Evolutionary conservation across 2,329 filamentous ascomycete genomes (phyloP).

Genomic region (Verticillium longisporum): DNA sequence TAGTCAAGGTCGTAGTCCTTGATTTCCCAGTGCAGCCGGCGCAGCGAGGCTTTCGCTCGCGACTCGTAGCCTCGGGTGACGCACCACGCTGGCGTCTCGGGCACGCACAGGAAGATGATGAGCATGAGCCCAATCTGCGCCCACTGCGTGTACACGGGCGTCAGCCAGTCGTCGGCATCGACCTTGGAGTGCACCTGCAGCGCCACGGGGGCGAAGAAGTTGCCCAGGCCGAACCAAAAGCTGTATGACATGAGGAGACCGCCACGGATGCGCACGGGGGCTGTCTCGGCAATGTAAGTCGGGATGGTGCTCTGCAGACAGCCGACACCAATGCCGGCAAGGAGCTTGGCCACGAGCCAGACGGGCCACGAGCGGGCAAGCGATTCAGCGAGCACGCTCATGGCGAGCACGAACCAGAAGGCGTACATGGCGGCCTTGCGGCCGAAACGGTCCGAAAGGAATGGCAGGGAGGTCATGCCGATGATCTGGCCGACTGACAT

Average conservation of each 20-base stretch:
- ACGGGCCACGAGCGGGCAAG: constrained; percentile 28
- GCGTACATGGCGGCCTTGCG: constrained; percentile 23
- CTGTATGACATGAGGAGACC: constrained; percentile 31
- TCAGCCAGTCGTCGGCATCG: constrained; percentile 25
- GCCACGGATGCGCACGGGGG: constrained; percentile 31
- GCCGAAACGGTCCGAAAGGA: constrained; percentile 19
- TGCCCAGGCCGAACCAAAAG: constrained; percentile 36
- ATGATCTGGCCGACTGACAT: constrained; percentile 31
- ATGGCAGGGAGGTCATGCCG: constrained; percentile 23
- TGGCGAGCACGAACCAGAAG: constrained; percentile 21
- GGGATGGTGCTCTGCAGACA: constrained; percentile 33
- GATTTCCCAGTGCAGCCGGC: constrained; percentile 16
- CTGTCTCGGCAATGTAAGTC: constrained; percentile 32
- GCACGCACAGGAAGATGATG: constrained; percentile 28
- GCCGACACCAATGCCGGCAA: constrained; percentile 31
- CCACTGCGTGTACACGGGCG: constrained; percentile 37
- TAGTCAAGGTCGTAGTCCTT: constrained; percentile 20
- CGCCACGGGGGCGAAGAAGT: constrained; percentile 33
- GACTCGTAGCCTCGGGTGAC: constrained; percentile 15
- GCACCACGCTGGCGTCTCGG: constrained; percentile 33
- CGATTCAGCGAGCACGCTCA: constrained; percentile 28
- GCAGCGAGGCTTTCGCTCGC: constrained; percentile 12
- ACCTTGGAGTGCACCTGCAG: constrained; percentile 24
- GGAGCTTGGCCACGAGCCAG: constrained; percentile 29
- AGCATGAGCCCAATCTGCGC: constrained; percentile 32